Percentiles rank a stretch among this genome's conserved stretches.
phyloP scores from a whole-genome alignment of 1,284 basidiomycete species.

The Naganishia liquefaciens region DNA sequence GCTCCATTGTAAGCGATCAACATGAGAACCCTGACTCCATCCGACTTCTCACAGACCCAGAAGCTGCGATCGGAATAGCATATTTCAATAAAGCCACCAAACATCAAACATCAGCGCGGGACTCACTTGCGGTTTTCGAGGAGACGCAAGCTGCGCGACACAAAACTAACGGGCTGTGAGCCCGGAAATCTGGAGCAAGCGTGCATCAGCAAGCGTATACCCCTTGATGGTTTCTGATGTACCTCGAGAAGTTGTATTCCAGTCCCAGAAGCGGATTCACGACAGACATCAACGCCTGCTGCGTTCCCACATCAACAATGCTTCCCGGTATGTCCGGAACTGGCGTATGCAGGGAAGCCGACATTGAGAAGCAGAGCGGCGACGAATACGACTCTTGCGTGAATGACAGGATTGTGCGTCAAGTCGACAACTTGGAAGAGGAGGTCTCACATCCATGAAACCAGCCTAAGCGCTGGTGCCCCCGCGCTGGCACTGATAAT shows the following conservation, averaged over 20 bases:
- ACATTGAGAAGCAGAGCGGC: not conserved
- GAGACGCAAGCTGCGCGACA: conserved; percentile 65
- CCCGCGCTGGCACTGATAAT: no score
- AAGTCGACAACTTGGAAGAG: not conserved
- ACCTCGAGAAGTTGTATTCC: conserved; percentile 42
- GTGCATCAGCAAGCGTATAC: not conserved
- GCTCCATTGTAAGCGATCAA: conserved; percentile 65
- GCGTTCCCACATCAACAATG: conserved; percentile 57
- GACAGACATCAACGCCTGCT: conserved; percentile 63
- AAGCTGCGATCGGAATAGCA: conserved; percentile 61
- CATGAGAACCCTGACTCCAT: conserved; percentile 88
- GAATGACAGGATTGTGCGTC: not conserved
- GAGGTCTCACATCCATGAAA: conserved; percentile 4
- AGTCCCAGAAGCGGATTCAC: conserved; percentile 69
- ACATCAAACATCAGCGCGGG: conserved; percentile 20
- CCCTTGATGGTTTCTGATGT: not conserved
- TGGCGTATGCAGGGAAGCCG: conserved; percentile 31
- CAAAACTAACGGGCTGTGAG: conserved; percentile 89
- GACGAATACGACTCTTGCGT: not conserved
- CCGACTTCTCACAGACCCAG: conserved; percentile 99
- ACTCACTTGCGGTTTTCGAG: conserved; percentile 80
- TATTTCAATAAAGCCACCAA: not conserved
- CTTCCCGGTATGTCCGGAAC: conserved; percentile 53
- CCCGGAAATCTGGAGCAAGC: conserved; percentile 73
- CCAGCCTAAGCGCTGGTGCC: no score